Evolutionary conservation across 169 alveolate species (phyloP), one percentile per base, ranked within the genome.

Genomic region (Besnoitia besnoiti): DNA sequence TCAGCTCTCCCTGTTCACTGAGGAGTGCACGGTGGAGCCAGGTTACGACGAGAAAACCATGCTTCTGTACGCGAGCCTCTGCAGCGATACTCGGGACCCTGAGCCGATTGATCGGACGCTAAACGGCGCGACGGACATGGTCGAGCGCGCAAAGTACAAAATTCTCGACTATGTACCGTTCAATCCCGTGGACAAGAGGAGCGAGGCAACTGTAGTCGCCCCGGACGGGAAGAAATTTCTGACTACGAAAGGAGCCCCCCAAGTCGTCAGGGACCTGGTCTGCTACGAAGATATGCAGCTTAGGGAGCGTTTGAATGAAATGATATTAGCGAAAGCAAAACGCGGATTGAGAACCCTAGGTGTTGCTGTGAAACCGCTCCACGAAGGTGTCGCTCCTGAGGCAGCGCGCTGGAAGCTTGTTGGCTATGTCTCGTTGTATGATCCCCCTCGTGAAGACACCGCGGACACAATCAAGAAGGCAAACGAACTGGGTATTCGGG

Each of bases 1-100:
- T 92, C 91, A 94, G 88, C 97, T 98, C 97, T 94, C 95, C 51
- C 97, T 98, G 40, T 79, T 77, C 61, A 62, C 88, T 35, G 94
- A 77, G 62, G 95, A 93, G 55, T 42, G 55, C 50, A 40, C 42
- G 59, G 47, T 39, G 30, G 95, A 93, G 94, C 51, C 84, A 47
- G 93, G 95, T 30, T 67, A 50, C 91, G 89, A 91, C 39, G 50
- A 85, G 35, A 80, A 93, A 40, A 91, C 91, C 27, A 49, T 95
- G 30, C 90, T 91, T 37, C 87, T 91, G 37, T 80, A 67, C 47
- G 96, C 96, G 0, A 80, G 93, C 37, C 89, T 95, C 33, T 96
- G 96, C 42, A 73, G 94, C 39, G 93, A 77, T 76, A 55, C 79
- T 35, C 91, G 87, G 24, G 92, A 85, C 14, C 95, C 95, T 4